These are phyloP conservation scores for Nitzschia inconspicua DNA, from an alignment of 108 stramenopile genomes.

Conservation along the genomic window DNA sequence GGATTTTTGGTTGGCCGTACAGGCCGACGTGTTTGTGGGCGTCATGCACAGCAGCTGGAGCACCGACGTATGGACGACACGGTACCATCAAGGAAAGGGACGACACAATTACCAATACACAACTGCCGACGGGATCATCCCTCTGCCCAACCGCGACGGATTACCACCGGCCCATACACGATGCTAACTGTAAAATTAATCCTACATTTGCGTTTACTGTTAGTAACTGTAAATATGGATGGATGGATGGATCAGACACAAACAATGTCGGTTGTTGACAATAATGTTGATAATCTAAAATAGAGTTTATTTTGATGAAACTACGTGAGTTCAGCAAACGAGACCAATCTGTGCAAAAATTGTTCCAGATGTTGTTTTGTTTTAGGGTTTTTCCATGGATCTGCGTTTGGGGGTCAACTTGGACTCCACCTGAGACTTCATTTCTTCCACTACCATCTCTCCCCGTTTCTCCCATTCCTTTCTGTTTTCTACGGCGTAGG, in stretches of 20 bases:
- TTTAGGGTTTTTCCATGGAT: neutral
- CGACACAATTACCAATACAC: conserved; percentile 42
- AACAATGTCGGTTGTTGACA: neutral
- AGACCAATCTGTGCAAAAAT: neutral
- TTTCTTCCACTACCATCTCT: conserved; percentile 11
- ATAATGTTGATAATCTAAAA: neutral
- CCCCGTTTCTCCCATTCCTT: conserved; percentile 26
- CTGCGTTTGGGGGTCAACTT: neutral
- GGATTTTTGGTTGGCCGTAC: conserved; percentile 63
- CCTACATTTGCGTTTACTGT: too few relatives aligned
- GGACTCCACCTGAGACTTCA: neutral
- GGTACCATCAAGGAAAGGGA: conserved; percentile 56
- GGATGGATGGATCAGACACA: too few relatives aligned
- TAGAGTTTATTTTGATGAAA: neutral
- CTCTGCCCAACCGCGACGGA: conserved; percentile 37
- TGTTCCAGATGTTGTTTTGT: neutral
- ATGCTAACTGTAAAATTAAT: too few relatives aligned
- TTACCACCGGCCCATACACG: conserved; percentile 38
- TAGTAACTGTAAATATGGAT: too few relatives aligned
- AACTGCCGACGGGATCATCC: conserved; percentile 10
- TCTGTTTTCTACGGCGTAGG: conserved; percentile 21
- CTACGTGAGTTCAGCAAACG: neutral
- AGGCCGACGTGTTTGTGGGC: conserved; percentile 59
- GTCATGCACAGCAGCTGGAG: conserved; percentile 55
- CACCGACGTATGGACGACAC: conserved; percentile 65